Conservation (phyloP, 2,329 filamentous ascomycete species). For the Neospermospora avenae region DNA sequence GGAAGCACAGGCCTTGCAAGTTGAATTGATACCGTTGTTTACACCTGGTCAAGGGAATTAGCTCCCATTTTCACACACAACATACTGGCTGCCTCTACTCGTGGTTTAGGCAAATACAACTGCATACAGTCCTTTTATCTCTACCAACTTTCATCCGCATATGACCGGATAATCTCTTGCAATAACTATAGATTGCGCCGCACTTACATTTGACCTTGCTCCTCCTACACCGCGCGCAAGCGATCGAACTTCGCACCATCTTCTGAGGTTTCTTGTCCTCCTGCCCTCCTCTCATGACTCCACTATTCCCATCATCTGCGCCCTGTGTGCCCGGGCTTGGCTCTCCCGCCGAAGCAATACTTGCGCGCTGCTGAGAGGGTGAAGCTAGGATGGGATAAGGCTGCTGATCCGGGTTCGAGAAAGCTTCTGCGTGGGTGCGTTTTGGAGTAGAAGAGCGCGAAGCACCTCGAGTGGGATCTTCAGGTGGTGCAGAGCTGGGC, state of each 20-base stretch:
- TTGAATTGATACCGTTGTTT: slow-evolving; percentile 68
- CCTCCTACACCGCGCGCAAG: slow-evolving; percentile 70
- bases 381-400: slow-evolving; percentile 34
- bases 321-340: slow-evolving; percentile 24
- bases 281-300: slow-evolving; percentile 35
- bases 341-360: slow-evolving; percentile 26
- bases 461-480: slow-evolving; percentile 21
- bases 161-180: not conserved
- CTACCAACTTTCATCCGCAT: not conserved
- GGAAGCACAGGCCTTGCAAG: slow-evolving; percentile 72
- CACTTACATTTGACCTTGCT: slow-evolving; percentile 82
- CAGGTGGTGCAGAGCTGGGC: slow-evolving; percentile 29
- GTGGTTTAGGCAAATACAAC: not conserved
- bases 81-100: not conserved
- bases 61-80: not conserved
- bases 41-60: slow-evolving; percentile 28
- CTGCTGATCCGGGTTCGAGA: slow-evolving; percentile 25
- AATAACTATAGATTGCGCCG: not conserved
- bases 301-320: slow-evolving; percentile 30
- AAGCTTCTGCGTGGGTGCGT: slow-evolving; percentile 35
- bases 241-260: slow-evolving; percentile 74
- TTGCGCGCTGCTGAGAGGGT: slow-evolving; percentile 27
- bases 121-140: not conserved
- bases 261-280: slow-evolving; percentile 43
- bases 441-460: slow-evolving; percentile 33